phyloP scores from a whole-genome alignment of 306 rosid genomes.

The Argentina anserina region DNA sequence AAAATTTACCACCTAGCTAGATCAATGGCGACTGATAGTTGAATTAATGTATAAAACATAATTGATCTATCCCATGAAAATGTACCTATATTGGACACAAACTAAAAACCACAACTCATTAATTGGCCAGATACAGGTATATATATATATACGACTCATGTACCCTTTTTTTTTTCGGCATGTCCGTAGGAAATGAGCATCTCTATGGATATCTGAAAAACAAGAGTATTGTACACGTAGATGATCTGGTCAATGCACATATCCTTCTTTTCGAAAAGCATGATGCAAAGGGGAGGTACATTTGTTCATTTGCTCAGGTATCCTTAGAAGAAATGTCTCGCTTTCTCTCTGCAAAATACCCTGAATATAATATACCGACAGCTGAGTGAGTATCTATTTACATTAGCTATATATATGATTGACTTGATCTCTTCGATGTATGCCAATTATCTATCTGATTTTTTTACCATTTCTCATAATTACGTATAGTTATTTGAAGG shows the following conservation, averaged over 20 bases:
- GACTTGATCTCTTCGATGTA: background rate
- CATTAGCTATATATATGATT: background rate
- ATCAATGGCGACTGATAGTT: background rate
- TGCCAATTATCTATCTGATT: background rate
- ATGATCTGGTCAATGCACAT: conserved; percentile 57
- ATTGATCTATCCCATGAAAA: background rate
- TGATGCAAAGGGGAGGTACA: conserved; percentile 51
- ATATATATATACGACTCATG: background rate
- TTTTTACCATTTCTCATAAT: background rate
- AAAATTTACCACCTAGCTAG: too few species aligned
- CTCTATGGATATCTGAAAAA: conserved; percentile 22
- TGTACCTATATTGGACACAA: background rate
- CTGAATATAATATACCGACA: conserved; percentile 41
- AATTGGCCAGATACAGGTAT: background rate
- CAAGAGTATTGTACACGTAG: conserved; percentile 45
- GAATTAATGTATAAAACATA: too few species aligned
- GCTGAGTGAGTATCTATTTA: conserved; percentile 44
- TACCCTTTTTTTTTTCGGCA: background rate
- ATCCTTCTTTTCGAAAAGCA: conserved; percentile 53
- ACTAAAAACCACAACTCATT: background rate
- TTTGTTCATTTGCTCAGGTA: conserved; percentile 41
- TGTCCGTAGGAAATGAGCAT: conserved; percentile 42
- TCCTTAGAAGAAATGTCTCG: conserved; percentile 28
- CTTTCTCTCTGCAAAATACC: conserved; percentile 40
- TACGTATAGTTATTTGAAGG: conserved; percentile 23